Percentiles rank a stretch among this genome's conserved stretches.
Conservation (phyloP, 176 grass and related monocot species). For the Leersia perrieri region DNA sequence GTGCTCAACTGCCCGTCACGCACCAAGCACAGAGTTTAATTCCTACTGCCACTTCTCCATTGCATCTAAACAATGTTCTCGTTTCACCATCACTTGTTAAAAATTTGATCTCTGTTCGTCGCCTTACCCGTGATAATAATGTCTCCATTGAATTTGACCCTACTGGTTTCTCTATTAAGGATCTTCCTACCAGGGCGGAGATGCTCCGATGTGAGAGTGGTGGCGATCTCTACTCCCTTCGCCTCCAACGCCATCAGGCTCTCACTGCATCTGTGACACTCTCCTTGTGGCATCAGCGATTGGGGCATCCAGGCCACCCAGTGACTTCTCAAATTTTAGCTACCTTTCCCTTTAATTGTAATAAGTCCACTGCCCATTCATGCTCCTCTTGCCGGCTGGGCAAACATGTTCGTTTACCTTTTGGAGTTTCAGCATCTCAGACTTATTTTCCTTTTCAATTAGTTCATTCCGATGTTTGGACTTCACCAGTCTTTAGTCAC, state of each 20-base stretch:
- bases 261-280: background rate
- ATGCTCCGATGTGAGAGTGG: background rate
- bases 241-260: background rate
- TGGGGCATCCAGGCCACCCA: rapidly evolving
- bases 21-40: no score
- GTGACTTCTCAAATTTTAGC: rapidly evolving
- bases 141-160: background rate
- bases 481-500: no score
- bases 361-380: background rate
- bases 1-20: no score
- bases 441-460: no score
- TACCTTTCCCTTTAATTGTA: background rate
- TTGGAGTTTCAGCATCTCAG: no score
- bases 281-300: background rate
- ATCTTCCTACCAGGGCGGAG: background rate
- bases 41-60: no score
- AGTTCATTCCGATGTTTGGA: no score
- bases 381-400: no score
- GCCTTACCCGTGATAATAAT: background rate
- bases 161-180: background rate
- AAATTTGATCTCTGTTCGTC: background rate
- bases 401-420: no score
- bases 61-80: no score
- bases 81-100: no score
- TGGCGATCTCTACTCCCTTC: background rate